A percentile compares a stretch with the other conserved stretches of the same genome.
Conservation (phyloP, 2,329 filamentous ascomycete genomes). For the Sporothrix brasiliensis region DNA sequence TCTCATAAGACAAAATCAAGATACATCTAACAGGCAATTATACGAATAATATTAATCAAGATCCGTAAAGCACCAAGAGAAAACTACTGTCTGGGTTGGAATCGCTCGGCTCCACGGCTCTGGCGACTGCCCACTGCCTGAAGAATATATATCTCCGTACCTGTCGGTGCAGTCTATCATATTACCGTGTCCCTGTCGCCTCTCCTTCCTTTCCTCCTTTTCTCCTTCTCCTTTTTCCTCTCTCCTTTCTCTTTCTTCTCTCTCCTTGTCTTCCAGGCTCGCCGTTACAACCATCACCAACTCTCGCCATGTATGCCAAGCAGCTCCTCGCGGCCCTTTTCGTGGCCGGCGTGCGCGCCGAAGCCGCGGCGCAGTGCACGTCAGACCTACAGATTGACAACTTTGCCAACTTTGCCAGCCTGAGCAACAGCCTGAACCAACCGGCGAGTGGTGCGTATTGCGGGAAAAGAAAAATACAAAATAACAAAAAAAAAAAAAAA, state of each 20-base stretch:
- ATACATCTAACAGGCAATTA: not conserved
- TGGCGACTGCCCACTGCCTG: not conserved
- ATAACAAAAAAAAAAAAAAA: too few species aligned
- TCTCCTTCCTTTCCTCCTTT: not conserved
- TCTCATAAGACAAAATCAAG: not conserved
- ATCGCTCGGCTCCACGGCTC: constrained; percentile 25
- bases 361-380: constrained; percentile 27
- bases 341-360: constrained; percentile 29
- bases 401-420: constrained; percentile 33
- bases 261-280: not conserved
- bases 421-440: constrained; percentile 32
- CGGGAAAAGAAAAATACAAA: too few species aligned
- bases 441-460: constrained; percentile 25
- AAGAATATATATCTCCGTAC: not conserved
- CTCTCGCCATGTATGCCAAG: constrained; percentile 28
- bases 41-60: not conserved
- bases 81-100: constrained; percentile 1
- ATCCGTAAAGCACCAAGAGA: not conserved
- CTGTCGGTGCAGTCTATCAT: not conserved
- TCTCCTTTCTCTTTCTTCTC: not conserved
- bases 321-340: constrained; percentile 28
- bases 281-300: not conserved
- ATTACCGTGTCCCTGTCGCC: not conserved
- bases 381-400: constrained; percentile 32
- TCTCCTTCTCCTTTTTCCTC: not conserved